phyloP scores from a whole-genome alignment of 2,329 filamentous ascomycete species.

The Phyllosticta paracitricarpa region DNA sequence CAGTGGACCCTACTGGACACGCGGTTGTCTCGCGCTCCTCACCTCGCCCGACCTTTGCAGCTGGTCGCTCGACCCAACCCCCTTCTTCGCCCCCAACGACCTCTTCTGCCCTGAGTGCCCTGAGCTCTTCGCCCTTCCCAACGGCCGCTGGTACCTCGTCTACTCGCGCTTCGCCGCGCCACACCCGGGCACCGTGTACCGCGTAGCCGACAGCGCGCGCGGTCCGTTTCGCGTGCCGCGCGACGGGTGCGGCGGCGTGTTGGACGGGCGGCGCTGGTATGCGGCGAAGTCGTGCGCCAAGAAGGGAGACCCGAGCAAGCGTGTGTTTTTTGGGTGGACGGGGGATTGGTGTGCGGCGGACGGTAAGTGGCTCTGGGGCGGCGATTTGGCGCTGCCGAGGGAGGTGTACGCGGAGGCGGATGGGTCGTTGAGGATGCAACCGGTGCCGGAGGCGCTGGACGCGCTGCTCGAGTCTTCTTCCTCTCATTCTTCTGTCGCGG shows the following conservation, averaged over 20 bases:
- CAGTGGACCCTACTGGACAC: constrained; percentile 25
- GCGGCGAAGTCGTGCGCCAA: constrained; percentile 23
- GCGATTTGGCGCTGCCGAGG: constrained; percentile 25
- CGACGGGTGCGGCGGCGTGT: constrained; percentile 20
- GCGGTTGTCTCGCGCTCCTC: constrained; percentile 29
- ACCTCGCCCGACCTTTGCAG: constrained; percentile 24
- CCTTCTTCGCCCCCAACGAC: constrained; percentile 26
- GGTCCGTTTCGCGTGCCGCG: constrained; percentile 27
- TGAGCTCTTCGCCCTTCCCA: constrained; percentile 26
- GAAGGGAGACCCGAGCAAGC: constrained; percentile 19
- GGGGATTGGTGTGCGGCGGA: constrained; percentile 25
- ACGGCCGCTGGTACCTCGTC: constrained; percentile 26
- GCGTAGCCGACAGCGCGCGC: constrained; percentile 24
- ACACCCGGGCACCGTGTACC: constrained; percentile 28
- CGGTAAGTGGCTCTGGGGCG: constrained; percentile 30
- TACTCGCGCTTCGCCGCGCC: constrained; percentile 21
- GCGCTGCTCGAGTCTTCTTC: not conserved
- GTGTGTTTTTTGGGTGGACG: constrained; percentile 28
- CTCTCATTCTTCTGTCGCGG: too few species aligned
- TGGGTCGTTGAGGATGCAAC: constrained; percentile 19
- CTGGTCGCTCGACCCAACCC: constrained; percentile 24
- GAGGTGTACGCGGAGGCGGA: constrained; percentile 21
- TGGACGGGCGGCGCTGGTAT: constrained; percentile 30
- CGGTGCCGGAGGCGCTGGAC: constrained; percentile 4
- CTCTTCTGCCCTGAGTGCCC: constrained; percentile 30